Base-by-base conservation (phyloP, 2,329 filamentous ascomycete species). In the Coleophoma crateriformis region DNA sequence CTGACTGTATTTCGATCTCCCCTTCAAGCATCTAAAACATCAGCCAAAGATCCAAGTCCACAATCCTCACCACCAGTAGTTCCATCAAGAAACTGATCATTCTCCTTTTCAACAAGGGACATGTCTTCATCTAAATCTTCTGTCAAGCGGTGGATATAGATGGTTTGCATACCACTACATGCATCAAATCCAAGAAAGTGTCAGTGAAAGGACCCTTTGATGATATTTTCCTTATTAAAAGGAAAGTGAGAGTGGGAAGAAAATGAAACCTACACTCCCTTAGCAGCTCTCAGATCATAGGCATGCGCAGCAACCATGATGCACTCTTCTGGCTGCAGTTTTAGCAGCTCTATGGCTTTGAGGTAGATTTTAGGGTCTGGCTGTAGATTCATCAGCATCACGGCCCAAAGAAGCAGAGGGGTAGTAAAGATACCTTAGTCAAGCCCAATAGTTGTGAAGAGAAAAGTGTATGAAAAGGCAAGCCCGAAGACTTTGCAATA, bases 251-350 rank as follows among this genome's bases (percentile, higher is more conserved):
- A 33, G 13, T 14, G 4, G 2, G 27, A 15, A 14, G 7, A 13
- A 17, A 27, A 27, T 19, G 20, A 12, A 7, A 32, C 43, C 15
- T 14, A 32, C 5, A 69, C 63, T 1, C 57, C 56, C 56, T 71
- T 71, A 13, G 75, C 78, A 1, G 70, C 77, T 14, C 73, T 64
- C 19, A 76, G 47, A 59, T 81, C 78, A 57, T 77, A 79, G 3
- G 74, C 73, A 65, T 81, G 77, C 1, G 76, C 75, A 3, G 77
- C 76, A 3, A 79, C 74, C 70, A 77, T 67, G 10, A 76, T 68
- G 15, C 70, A 71, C 47, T 79, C 70, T n/a, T 76, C 69, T 0
- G 76, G 67, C 19, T 59, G 58, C 3, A 72, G 55, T 37, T 70
- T 65, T 3, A 79, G 63, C 3, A 80, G 59, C 11, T 70, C 58